A percentile compares a stretch with the other conserved stretches of the same genome.
Evolutionary conservation across 2,329 filamentous ascomycete genomes (phyloP).

Genomic region (Grosmannia penicillata): DNA sequence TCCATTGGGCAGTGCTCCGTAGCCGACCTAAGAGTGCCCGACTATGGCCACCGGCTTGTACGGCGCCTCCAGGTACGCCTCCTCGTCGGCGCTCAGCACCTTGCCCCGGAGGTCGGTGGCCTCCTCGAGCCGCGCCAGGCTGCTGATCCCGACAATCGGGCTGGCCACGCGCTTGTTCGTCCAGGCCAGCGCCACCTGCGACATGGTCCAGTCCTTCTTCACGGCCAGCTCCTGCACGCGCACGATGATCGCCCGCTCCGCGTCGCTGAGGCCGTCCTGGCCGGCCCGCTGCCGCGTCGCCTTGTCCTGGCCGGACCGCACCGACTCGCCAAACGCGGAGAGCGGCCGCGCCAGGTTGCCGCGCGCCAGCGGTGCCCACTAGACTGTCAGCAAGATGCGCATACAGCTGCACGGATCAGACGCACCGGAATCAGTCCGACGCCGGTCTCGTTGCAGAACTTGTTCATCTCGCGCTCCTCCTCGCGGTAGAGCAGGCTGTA

Average conservation of each 20-base stretch:
- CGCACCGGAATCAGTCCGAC: slow-evolving; percentile 21
- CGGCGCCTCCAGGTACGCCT: slow-evolving; percentile 44
- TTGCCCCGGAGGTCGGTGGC: slow-evolving; percentile 31
- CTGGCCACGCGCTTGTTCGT: slow-evolving; percentile 34
- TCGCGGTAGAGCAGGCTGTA: slow-evolving; percentile 51
- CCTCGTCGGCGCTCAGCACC: slow-evolving; percentile 40
- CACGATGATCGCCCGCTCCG: not conserved
- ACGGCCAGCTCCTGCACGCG: slow-evolving; percentile 8
- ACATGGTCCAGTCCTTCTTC: slow-evolving; percentile 7
- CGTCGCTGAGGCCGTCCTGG: too few relatives aligned
- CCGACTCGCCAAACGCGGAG: slow-evolving; percentile 13
- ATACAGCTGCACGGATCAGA: too few relatives aligned
- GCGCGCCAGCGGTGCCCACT: slow-evolving; percentile 23
- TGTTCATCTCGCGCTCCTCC: slow-evolving; percentile 35
- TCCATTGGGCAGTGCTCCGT: too few relatives aligned
- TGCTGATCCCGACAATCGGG: slow-evolving; percentile 48
- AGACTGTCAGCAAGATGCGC: too few relatives aligned
- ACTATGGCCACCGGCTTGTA: too few relatives aligned
- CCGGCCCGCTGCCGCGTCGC: too few relatives aligned
- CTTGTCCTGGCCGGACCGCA: too few relatives aligned
- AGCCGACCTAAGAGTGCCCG: too few relatives aligned
- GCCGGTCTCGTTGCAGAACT: slow-evolving; percentile 25
- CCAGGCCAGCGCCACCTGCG: slow-evolving; percentile 50
- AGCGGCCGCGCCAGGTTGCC: slow-evolving; percentile 22
- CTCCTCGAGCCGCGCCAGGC: slow-evolving; percentile 42